Base-by-base conservation (phyloP, 2,329 filamentous ascomycete genomes). In the Phyllosticta ampelicida region DNA sequence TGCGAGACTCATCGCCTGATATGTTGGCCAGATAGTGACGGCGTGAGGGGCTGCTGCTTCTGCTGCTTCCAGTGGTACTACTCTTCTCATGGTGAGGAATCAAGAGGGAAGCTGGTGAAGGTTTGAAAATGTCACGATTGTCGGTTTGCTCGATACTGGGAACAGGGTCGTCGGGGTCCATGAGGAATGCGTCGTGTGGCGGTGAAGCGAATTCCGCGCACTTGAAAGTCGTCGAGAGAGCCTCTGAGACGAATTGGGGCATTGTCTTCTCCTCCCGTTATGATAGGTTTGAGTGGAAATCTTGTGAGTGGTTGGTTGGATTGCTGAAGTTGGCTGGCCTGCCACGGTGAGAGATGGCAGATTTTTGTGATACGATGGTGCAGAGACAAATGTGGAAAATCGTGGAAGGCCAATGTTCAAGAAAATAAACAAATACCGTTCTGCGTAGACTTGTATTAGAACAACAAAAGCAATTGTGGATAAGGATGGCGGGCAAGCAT, bases 121-220 rank as follows among this genome's bases (percentile, higher is more conserved):
- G 55, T 21, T 19, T 51, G 29, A 56, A 62, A 23, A 53, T 54
- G 44, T 54, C 28, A 51, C 60, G 54, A 21, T 66, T 61, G 53
- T 65, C 58, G 53, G 66, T 66, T 23, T 60, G 61, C 60, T 71
- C 70, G 30, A 71, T 67, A 62, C 63, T 69, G 3, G 66, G 59
- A 9, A 69, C 61, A 8, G 65, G 62, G 20, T 70, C 66, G 61
- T 71, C 68, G 20, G 67, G 69, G n/a, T 67, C 70, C 50, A 64
- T 62, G 44, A 68, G 67, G 48, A 65, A 68, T 36, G 69, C 69
- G 61, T 68, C 67, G 55, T 48, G 55, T 44, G 28, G 20, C 51
- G 49, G 29, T 28, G 19, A 49, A 52, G 36, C 36, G 13, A 44
- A 44, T 44, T 44, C 36, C 36, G 36, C 36, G 36, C 36, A 44